Base-by-base conservation (phyloP, 495 filamentous ascomycete genomes). In the Aspergillus panamensis region DNA sequence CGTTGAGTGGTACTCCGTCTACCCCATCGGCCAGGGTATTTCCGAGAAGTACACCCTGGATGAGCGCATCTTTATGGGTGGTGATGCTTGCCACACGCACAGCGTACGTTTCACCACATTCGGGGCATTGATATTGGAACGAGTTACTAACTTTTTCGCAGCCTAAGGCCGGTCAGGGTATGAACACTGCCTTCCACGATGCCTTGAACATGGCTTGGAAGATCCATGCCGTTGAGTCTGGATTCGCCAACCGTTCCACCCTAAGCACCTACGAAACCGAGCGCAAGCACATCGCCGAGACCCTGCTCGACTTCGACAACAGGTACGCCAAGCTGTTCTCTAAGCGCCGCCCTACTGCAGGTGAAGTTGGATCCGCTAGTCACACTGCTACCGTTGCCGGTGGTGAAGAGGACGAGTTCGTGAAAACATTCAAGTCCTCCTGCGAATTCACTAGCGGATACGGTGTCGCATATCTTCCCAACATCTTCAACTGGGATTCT, bases 131-230 rank as follows among this genome's bases (percentile, higher is more conserved):
- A 9, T 21, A 19, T 16, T 45, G 14, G 42, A 45, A 9, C 10
- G 25, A 14, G 50, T 25, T 25, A 48, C 67, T 72, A 63, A 71
- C 77, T 77, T 39, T 25, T 33, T 73, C 70, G 19, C 68, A 78
- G 61, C 83, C 84, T 40, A 85, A 86, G 69, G 83, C 82, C 25
- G 84, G 83, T 30, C 84, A 87, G 69, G 77, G 74, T 51, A 75
- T 83, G 80, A 76, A 76, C 66, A 76, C 76, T 56, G 71, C 73
- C 56, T 77, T 79, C 70, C 78, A 81, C 66, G 79, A 84, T 61
- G 73, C 77, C 7, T 68, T 82, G 63, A 92, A 94, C 68, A 82
- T 92, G 60, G 89, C 89, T 29, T 92, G 89, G 89, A 92, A 94
- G 75, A 73, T 94, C 19, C 87, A 85, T 19, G 71, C 80, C 29